These are phyloP conservation scores for Gaertneriomyces semiglobifer DNA, from an alignment of 192 early-diverging fungal genomes.

Conservation along the genomic window DNA sequence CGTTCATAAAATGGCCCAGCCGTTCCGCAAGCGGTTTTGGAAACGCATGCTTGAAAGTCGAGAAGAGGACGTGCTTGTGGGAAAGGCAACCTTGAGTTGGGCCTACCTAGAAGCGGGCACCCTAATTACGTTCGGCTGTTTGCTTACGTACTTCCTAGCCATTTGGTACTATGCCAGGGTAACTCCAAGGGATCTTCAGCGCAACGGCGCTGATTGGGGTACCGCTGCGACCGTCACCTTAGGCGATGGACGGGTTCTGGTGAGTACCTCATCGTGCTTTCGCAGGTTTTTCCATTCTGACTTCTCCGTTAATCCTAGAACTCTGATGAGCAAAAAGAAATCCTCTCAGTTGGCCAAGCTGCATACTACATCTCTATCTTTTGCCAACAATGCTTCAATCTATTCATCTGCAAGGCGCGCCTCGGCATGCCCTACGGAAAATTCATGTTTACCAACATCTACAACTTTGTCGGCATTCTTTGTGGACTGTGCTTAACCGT, in stretches of 20 bases:
- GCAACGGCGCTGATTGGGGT: background rate
- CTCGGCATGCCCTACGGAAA: slow-evolving; percentile 45
- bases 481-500: slow-evolving; percentile 63
- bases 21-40: slow-evolving; percentile 29
- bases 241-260: slow-evolving; percentile 32
- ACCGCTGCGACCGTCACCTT: background rate
- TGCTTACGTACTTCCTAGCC: slow-evolving; percentile 76
- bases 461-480: slow-evolving; percentile 68
- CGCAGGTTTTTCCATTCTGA: background rate
- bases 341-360: slow-evolving; percentile 75
- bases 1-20: slow-evolving; percentile 3
- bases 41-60: slow-evolving; percentile 50
- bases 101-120: slow-evolving; percentile 83
- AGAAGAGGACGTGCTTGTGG: slow-evolving; percentile 87
- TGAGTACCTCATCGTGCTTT: background rate
- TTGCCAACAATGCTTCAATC: slow-evolving; percentile 90
- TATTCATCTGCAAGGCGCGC: slow-evolving; percentile 83
- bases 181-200: slow-evolving; percentile 47
- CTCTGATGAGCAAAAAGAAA: slow-evolving; percentile 54
- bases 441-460: slow-evolving; percentile 78
- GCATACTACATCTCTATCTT: slow-evolving; percentile 73
- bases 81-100: slow-evolving; percentile 74
- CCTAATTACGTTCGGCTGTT: slow-evolving; percentile 70
- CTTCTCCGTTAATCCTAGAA: slow-evolving; percentile 5
- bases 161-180: slow-evolving; percentile 53